phyloP scores from a whole-genome alignment of 805 yeast genomes.

The Wickerhamomyces xylosicus region DNA sequence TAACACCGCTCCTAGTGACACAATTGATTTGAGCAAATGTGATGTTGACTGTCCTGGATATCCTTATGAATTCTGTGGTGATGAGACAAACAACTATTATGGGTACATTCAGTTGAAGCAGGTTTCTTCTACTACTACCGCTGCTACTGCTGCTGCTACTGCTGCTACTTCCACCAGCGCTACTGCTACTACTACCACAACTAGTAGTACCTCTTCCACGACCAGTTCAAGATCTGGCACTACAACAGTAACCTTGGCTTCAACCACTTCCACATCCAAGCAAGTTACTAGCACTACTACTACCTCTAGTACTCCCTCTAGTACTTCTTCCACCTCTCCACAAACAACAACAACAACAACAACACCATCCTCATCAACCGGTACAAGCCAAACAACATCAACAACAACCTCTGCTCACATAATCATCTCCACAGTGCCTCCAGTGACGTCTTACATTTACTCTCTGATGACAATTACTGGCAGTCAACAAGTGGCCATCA shows the following conservation, averaged over 20 bases:
- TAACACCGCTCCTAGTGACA: slow-evolving; percentile 33
- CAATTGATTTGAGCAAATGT: slow-evolving; percentile 25
- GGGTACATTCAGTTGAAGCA: slow-evolving; percentile 39
- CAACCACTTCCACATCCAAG: slow-evolving; percentile 1
- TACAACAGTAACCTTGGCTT: background rate
- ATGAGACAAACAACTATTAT: slow-evolving; percentile 29
- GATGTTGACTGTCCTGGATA: slow-evolving; percentile 33
- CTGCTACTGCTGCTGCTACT: background rate
- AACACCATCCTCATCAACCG: slow-evolving; percentile 2
- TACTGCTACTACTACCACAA: background rate
- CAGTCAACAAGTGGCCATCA: slow-evolving; percentile 17
- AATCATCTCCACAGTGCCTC: slow-evolving; percentile 7
- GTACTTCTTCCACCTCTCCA: slow-evolving; percentile 2
- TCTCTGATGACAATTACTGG: slow-evolving; percentile 27
- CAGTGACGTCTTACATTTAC: slow-evolving; percentile 23
- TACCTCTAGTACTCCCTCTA: slow-evolving; percentile 1
- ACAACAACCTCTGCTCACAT: slow-evolving; percentile 6
- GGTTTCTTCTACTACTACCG: slow-evolving; percentile 12
- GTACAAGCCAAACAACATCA: slow-evolving; percentile 15
- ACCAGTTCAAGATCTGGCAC: background rate
- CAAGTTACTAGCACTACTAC: background rate
- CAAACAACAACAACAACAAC: background rate
- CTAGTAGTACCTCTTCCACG: background rate
- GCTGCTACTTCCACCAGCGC: background rate
- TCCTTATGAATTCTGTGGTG: slow-evolving; percentile 33